These are phyloP conservation scores for Cenococcum geophilum DNA, from an alignment of 495 filamentous ascomycete genomes.

Conservation along the genomic window DNA sequence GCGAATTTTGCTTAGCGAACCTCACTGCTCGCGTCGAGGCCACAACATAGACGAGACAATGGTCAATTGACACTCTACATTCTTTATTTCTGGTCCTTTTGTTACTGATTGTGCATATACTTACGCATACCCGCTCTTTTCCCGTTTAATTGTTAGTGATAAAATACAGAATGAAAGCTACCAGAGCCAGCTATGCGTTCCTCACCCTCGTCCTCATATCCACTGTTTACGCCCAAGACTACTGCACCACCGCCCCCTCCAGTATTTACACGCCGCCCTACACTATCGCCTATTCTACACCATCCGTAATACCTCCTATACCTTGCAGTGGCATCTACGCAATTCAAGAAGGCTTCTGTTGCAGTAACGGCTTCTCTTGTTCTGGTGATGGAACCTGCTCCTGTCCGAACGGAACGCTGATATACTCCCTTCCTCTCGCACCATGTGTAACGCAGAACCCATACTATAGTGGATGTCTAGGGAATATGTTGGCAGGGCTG, in stretches of 20 bases:
- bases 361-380: background rate
- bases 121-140: too few relatives aligned
- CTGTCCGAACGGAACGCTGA: slow-evolving; percentile 4
- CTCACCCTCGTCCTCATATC: background rate
- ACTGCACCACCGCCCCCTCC: slow-evolving; percentile 1
- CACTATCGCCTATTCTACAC: background rate
- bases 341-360: slow-evolving; percentile 2
- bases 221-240: background rate
- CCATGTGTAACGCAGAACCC: background rate
- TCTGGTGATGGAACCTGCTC: background rate
- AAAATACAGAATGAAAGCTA: too few relatives aligned
- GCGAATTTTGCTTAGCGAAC: too few relatives aligned
- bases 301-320: background rate
- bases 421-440: slow-evolving; percentile 4
- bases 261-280: background rate
- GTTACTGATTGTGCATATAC: too few relatives aligned
- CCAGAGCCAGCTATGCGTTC: too few relatives aligned
- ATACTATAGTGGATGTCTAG: background rate
- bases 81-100: too few relatives aligned
- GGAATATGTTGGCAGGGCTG: slow-evolving; percentile 3
- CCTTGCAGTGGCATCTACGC: slow-evolving; percentile 1
- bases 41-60: too few relatives aligned
- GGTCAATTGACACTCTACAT: too few relatives aligned
- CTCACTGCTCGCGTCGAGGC: too few relatives aligned
- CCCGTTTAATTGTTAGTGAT: too few relatives aligned